Conservation (phyloP, 768 basidiomycete genomes). For the Gloeopeniophorella convolvens region DNA sequence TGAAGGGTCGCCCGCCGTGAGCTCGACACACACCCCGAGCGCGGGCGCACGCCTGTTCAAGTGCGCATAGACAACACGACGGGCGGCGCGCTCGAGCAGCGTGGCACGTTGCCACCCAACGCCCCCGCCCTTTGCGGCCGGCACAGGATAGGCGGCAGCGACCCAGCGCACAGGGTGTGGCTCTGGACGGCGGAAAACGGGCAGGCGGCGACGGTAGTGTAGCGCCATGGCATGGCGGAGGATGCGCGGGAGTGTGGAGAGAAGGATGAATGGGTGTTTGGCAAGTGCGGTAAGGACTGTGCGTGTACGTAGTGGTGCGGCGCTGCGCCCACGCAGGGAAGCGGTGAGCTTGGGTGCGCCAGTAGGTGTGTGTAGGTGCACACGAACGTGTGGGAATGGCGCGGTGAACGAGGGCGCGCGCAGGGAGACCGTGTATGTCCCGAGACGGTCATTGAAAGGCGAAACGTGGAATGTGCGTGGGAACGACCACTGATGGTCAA, state of each 20-base stretch:
- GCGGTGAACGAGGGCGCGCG: constrained; percentile 34
- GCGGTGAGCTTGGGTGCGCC: constrained; percentile 49
- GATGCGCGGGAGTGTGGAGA: constrained; percentile 55
- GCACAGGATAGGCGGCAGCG: neutral
- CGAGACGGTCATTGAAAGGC: constrained; percentile 66
- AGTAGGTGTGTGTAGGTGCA: constrained; percentile 30
- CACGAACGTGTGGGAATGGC: constrained; percentile 30
- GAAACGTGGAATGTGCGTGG: constrained; percentile 68
- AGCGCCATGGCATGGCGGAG: constrained; percentile 52
- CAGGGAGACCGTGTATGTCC: constrained; percentile 56
- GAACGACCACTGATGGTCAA: constrained; percentile 61
- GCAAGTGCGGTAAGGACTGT: constrained; percentile 35
- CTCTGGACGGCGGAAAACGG: constrained; percentile 55
- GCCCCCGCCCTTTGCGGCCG: constrained; percentile 21
- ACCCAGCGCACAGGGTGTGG: constrained; percentile 36
- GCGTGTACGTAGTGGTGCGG: constrained; percentile 35
- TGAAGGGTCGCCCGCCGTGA: constrained; percentile 34
- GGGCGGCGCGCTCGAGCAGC: constrained; percentile 27
- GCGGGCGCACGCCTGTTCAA: constrained; percentile 32
- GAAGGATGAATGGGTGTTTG: constrained; percentile 44
- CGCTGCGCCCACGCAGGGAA: constrained; percentile 30
- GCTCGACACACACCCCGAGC: constrained; percentile 30
- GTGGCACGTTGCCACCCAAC: constrained; percentile 32
- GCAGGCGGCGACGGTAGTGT: constrained; percentile 51
- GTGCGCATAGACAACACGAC: constrained; percentile 28